Conservation (phyloP, 371 early-diverging fungal species). For the Rhizopus stolonifer region DNA sequence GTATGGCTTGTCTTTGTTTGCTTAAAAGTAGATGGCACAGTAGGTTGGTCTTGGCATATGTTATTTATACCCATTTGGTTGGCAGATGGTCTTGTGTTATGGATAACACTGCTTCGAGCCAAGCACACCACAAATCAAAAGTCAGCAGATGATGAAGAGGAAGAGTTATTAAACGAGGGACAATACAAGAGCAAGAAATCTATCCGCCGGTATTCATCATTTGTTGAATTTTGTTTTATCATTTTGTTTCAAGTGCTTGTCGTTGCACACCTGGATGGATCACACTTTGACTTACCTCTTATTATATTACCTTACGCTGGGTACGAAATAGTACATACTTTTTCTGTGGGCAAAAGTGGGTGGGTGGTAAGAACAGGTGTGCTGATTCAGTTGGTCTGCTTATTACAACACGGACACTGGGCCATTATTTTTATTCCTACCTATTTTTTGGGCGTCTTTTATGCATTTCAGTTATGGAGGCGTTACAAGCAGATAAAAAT, state of each 20-base stretch:
- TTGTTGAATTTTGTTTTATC: slow-evolving; percentile 33
- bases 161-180: slow-evolving; percentile 9
- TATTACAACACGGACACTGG: slow-evolving; percentile 53
- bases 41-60: slow-evolving; percentile 67
- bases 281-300: slow-evolving; percentile 19
- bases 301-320: slow-evolving; percentile 62
- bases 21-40: slow-evolving; percentile 66
- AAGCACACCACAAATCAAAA: slow-evolving; percentile 16
- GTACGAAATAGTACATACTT: slow-evolving; percentile 51
- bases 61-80: slow-evolving; percentile 86
- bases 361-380: not conserved
- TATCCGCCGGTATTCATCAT: slow-evolving; percentile 7
- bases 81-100: slow-evolving; percentile 50
- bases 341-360: slow-evolving; percentile 15
- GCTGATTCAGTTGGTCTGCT: slow-evolving; percentile 33
- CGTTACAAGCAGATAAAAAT: slow-evolving; percentile 46
- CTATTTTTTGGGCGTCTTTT: slow-evolving; percentile 65
- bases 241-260: slow-evolving; percentile 52
- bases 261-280: slow-evolving; percentile 42
- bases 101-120: slow-evolving; percentile 29
- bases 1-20: slow-evolving; percentile 78
- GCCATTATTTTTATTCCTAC: slow-evolving; percentile 73
- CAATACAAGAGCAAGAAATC: not conserved
- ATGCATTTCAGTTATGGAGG: slow-evolving; percentile 43
- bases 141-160: slow-evolving; percentile 25